Base-by-base conservation (phyloP, 1,284 basidiomycete genomes). In the Ganoderma leucocontextum region DNA sequence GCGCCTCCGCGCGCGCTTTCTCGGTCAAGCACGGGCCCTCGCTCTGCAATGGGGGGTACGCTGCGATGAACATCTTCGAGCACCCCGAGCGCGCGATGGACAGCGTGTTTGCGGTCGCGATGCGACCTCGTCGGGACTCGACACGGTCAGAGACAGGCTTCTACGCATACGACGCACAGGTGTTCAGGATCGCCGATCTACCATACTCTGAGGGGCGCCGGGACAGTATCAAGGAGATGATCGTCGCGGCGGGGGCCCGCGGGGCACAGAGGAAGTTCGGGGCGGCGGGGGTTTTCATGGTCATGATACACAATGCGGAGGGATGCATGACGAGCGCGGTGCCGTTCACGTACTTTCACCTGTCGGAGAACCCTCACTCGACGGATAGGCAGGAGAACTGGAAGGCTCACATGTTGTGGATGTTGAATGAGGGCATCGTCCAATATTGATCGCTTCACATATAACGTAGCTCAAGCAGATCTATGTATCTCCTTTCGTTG, bases 1-100 rank as follows among this genome's bases (percentile, higher is more conserved):
- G 53, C 55, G 60, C n/a, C 72, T 76, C 55, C n/a, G n/a, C n/a
- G n/a, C 70, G 71, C 53, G 64, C 57, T 35, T 76, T 75, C 70
- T 72, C 74, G 38, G 67, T 68, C 60, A 76, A 76, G 59, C 74
- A 75, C 71, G 71, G 70, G 13, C 74, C 72, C 39, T 55, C 68
- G 42, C 65, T 75, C 63, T 68, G 69, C 25, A 66, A 71, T 41
- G 65, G 70, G 7, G 75, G 63, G 13, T 41, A 67, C 19, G 70
- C 72, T 47, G 74, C 75, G 25, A 68, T 76, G 44, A 72, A 72
- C 33, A 66, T 74, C 29, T 49, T 61, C 29, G 39, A 58, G 13
- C 64, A 73, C 61, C 64, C 68, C 2, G 13, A 57, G 13, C 72
- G 72, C 59, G 70, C 74, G 19, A 61, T 71, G 63, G 41, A 67